Conservation (phyloP, 768 basidiomycete genomes). For the Serpula lacrymans region DNA sequence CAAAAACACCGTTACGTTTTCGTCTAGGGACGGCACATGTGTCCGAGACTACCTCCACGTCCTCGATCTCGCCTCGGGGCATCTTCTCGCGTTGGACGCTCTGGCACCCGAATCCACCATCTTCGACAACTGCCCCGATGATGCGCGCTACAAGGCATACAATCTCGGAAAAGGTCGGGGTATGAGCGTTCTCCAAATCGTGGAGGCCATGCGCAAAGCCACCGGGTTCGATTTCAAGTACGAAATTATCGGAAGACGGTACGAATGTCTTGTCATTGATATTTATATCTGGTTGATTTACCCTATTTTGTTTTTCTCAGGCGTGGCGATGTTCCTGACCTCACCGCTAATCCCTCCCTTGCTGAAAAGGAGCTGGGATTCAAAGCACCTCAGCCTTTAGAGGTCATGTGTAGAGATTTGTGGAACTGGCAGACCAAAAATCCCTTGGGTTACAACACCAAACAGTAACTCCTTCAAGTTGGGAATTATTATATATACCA, state of each 20-base stretch:
- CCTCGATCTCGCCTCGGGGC: conserved; percentile 92
- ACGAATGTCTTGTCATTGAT: conserved; percentile 24
- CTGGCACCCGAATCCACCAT: conserved; percentile 53
- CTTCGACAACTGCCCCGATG: conserved; percentile 52
- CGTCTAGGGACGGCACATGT: conserved; percentile 85
- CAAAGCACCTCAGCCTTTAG: conserved; percentile 73
- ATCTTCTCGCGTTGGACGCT: conserved; percentile 87
- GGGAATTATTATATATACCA: conserved; percentile 14
- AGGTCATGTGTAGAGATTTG: conserved; percentile 92
- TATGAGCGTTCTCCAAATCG: conserved; percentile 89
- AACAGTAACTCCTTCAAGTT: conserved; percentile 15
- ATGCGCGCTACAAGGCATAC: conserved; percentile 84
- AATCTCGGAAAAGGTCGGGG: conserved; percentile 95
- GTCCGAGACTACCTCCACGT: conserved; percentile 96
- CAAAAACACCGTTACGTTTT: neutral
- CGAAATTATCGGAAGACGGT: conserved; percentile 90
- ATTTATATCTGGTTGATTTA: too few relatives aligned
- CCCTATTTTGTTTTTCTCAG: conserved; percentile 47
- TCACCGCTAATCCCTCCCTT: conserved; percentile 89
- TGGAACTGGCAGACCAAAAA: conserved; percentile 99
- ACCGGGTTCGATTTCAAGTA: conserved; percentile 87
- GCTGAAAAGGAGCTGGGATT: conserved; percentile 94
- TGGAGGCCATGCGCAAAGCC: conserved; percentile 91
- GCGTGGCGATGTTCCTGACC: conserved; percentile 91
- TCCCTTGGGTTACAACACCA: conserved; percentile 65